Percentiles rank a stretch among this genome's conserved stretches.
Evolutionary conservation across 1,284 basidiomycete species (phyloP).

Genomic region (Porogramme epimiltina): DNA sequence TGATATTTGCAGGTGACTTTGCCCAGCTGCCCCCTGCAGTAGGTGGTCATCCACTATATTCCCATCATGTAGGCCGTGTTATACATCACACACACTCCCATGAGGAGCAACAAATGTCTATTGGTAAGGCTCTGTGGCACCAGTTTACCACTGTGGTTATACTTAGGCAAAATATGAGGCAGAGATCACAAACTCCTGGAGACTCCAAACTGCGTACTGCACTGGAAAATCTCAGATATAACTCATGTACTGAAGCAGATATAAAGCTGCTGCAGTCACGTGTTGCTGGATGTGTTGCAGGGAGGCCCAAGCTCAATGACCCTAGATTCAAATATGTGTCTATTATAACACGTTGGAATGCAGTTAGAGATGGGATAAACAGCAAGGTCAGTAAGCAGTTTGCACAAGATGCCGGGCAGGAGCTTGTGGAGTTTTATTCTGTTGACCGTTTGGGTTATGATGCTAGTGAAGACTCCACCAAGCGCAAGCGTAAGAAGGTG

Average conservation of each 20-base stretch:
- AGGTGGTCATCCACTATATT: constrained; percentile 22
- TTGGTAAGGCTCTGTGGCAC: constrained; percentile 39
- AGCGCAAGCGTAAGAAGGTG: neutral
- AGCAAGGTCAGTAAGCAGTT: constrained; percentile 26
- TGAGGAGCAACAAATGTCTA: constrained; percentile 26
- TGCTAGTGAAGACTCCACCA: neutral
- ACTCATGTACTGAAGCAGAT: constrained; percentile 34
- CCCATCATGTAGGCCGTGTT: constrained; percentile 7
- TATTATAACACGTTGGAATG: constrained; percentile 36
- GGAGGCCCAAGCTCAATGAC: constrained; percentile 15
- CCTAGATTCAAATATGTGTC: constrained; percentile 31
- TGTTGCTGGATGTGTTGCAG: constrained; percentile 14
- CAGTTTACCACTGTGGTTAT: constrained; percentile 38
- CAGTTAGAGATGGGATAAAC: constrained; percentile 37
- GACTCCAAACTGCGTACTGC: constrained; percentile 31
- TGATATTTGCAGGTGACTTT: constrained; percentile 32
- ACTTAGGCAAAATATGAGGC: constrained; percentile 39
- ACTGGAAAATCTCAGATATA: constrained; percentile 38
- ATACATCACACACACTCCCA: neutral
- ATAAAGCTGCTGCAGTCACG: constrained; percentile 29
- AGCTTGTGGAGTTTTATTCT: constrained; percentile 31
- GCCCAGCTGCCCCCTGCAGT: constrained; percentile 30
- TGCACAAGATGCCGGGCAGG: constrained; percentile 31
- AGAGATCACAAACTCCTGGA: constrained; percentile 19
- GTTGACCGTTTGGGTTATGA: constrained; percentile 20